Evolutionary conservation across 202 grass and related monocot genomes (phyloP).

Genomic region (Schoenoplectus tabernaemontani): DNA sequence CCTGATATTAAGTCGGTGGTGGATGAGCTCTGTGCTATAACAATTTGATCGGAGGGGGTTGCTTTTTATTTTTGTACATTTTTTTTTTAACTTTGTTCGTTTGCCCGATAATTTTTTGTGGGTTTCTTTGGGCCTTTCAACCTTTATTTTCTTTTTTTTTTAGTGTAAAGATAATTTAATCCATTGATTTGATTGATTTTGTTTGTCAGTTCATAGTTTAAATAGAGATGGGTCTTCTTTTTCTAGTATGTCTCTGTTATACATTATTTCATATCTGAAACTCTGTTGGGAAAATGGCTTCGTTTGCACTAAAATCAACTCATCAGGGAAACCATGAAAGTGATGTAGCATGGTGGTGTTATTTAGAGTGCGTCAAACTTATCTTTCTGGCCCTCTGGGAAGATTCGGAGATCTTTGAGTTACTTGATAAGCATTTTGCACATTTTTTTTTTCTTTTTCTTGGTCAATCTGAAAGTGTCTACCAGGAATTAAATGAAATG

Average conservation of each 20-base stretch:
- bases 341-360: neutral
- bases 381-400: neutral
- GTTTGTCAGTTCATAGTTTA: constrained; percentile 16
- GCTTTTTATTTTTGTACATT: constrained; percentile 49
- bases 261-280: neutral
- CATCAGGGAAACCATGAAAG: neutral
- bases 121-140: constrained; percentile 76
- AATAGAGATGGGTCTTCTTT: constrained; percentile 8
- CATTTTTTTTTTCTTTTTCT: too few species aligned
- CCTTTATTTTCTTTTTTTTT: constrained; percentile 56
- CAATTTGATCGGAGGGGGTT: constrained; percentile 48
- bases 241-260: neutral
- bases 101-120: constrained; percentile 45
- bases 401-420: too few species aligned
- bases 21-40: constrained; percentile 79
- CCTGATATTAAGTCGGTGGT: constrained; percentile 93
- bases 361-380: neutral
- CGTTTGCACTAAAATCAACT: neutral
- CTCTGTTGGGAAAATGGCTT: neutral
- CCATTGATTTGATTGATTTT: constrained; percentile 90
- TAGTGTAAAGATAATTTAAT: constrained; percentile 96
- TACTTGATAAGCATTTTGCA: too few species aligned
- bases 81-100: constrained; percentile 36
- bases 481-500: neutral
- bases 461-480: too few species aligned